Evolutionary conservation across 306 rosid genomes (phyloP).

Genomic region (Glycine soja): DNA sequence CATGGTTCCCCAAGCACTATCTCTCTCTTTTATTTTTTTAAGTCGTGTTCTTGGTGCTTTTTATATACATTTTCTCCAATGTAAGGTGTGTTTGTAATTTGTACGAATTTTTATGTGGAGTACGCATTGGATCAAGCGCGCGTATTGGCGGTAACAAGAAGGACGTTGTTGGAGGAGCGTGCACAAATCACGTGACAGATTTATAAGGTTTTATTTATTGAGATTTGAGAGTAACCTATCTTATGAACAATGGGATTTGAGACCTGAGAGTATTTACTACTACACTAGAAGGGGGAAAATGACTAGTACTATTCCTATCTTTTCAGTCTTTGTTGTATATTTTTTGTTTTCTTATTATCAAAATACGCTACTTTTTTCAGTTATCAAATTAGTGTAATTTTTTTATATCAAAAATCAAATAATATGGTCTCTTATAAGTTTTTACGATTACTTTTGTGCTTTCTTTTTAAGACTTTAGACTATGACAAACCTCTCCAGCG

Average conservation of each 20-base stretch:
- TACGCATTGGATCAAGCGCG: slow-evolving; percentile 46
- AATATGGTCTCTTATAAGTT: too few relatives aligned
- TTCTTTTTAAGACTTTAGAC: too few relatives aligned
- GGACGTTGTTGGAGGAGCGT: slow-evolving; percentile 43
- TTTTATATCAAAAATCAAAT: too few relatives aligned
- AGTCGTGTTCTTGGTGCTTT: slow-evolving; percentile 26
- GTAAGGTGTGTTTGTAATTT: neutral
- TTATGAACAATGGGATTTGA: slow-evolving; percentile 14
- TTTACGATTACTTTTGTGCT: too few relatives aligned
- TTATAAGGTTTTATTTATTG: neutral
- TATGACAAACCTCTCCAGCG: too few relatives aligned
- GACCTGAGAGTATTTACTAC: neutral
- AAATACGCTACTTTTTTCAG: too few relatives aligned
- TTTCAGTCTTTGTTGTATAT: too few relatives aligned
- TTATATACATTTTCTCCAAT: neutral
- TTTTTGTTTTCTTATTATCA: too few relatives aligned
- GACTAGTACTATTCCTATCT: too few relatives aligned
- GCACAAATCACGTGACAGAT: slow-evolving; percentile 49
- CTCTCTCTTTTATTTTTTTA: slow-evolving; percentile 39
- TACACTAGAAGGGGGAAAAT: too few relatives aligned
- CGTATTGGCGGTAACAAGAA: slow-evolving; percentile 2
- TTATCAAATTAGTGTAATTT: too few relatives aligned
- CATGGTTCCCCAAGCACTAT: slow-evolving; percentile 54
- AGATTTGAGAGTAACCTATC: slow-evolving; percentile 23
- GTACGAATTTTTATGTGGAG: neutral